phyloP scores from a whole-genome alignment of 345 rosid species.

The Melaleuca alternifolia region DNA sequence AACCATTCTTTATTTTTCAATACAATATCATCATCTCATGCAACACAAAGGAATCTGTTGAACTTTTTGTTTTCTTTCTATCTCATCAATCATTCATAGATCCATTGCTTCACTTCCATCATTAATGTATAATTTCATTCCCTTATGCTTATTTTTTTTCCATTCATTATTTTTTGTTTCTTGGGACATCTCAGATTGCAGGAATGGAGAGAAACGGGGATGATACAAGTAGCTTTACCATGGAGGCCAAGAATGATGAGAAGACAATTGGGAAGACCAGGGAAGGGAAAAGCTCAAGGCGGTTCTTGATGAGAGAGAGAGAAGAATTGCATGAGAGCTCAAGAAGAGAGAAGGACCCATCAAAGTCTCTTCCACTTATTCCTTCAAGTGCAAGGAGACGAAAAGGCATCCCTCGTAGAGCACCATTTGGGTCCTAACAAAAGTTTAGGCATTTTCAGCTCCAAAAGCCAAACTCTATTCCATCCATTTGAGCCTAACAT shows the following conservation, averaged over 20 bases:
- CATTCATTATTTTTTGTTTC: not conserved
- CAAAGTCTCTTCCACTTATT: constrained; percentile 45
- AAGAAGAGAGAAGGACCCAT: constrained; percentile 42
- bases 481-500: not conserved
- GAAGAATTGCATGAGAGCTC: constrained; percentile 58
- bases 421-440: constrained; percentile 60
- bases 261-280: constrained; percentile 23
- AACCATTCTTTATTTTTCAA: not conserved
- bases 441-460: not conserved
- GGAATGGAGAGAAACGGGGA: constrained; percentile 58
- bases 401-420: constrained; percentile 83
- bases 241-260: constrained; percentile 24
- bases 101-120: not conserved
- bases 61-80: not conserved
- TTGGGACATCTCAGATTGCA: constrained; percentile 38
- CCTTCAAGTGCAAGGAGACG: constrained; percentile 56
- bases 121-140: not conserved
- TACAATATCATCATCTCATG: not conserved
- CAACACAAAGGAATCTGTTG: not conserved
- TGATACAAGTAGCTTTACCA: constrained; percentile 29
- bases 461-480: not conserved
- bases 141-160: not conserved
- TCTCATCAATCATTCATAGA: not conserved
- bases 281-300: constrained; percentile 19
- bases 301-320: constrained; percentile 14